These are phyloP conservation scores for Nicotiana attenuata DNA, from an alignment of 257 asterid genomes.

Conservation along the genomic window DNA sequence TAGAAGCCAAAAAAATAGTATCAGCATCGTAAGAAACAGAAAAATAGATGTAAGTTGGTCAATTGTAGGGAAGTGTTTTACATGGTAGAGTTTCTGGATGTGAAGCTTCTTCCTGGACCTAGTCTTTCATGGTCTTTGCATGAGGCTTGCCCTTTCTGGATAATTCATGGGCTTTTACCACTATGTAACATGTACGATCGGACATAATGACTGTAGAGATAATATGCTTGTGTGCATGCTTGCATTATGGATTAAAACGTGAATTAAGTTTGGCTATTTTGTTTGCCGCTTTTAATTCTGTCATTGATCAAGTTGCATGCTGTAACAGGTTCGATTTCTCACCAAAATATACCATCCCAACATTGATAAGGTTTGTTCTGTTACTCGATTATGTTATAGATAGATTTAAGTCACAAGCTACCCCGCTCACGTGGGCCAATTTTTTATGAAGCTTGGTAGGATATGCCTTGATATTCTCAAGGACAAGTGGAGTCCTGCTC, in stretches of 20 bases:
- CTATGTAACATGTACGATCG: not conserved
- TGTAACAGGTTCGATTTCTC: conserved; percentile 87
- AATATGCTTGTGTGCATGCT: not conserved
- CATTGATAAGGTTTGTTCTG: conserved; percentile 80
- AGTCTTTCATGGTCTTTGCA: not conserved
- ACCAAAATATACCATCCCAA: conserved; percentile 98
- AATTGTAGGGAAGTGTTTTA: not conserved
- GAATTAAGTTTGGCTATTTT: not conserved
- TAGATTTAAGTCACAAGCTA: not conserved
- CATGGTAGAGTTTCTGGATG: not conserved
- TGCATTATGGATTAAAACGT: not conserved
- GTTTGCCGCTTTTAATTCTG: not conserved
- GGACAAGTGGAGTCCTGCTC: conserved; percentile 99
- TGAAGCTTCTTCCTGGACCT: not conserved
- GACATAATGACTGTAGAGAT: not conserved
- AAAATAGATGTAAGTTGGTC: too few relatives aligned
- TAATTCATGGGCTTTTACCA: not conserved
- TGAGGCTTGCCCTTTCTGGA: not conserved
- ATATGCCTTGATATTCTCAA: conserved; percentile 96
- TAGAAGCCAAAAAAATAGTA: too few relatives aligned
- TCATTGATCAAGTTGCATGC: conserved; percentile 1
- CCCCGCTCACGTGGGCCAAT: not conserved
- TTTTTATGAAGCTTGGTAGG: conserved; percentile 83
- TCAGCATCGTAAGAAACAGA: too few relatives aligned
- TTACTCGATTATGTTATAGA: not conserved